Conservation (phyloP, 768 basidiomycete genomes). For the Solioccasus polychromus region DNA sequence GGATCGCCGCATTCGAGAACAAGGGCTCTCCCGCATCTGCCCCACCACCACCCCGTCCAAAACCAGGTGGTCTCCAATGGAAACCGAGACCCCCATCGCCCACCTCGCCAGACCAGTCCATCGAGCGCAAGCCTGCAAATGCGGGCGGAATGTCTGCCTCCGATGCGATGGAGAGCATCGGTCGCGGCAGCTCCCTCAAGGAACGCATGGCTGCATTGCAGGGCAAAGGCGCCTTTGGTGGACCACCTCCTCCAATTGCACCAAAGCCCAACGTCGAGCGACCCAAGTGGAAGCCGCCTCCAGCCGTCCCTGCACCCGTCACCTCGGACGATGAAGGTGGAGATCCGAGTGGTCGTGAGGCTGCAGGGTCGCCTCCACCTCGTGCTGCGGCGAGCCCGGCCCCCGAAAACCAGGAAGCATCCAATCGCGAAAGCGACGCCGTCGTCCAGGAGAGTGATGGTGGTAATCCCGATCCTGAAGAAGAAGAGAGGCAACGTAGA, state of each 20-base stretch:
- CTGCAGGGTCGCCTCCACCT: slow-evolving; percentile 37
- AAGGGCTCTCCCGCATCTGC: slow-evolving; percentile 36
- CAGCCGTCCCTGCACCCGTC: slow-evolving; percentile 41
- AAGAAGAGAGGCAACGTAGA: slow-evolving; percentile 72
- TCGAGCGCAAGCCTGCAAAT: slow-evolving; percentile 22
- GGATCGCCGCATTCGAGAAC: slow-evolving; percentile 86
- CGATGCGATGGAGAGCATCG: slow-evolving; percentile 87
- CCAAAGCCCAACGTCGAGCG: slow-evolving; percentile 54
- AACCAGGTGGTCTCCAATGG: slow-evolving; percentile 69
- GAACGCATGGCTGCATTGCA: slow-evolving; percentile 95
- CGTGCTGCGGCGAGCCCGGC: slow-evolving; percentile 16
- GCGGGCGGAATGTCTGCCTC: slow-evolving; percentile 67
- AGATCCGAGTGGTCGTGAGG: slow-evolving; percentile 21
- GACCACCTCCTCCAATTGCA: slow-evolving; percentile 45
- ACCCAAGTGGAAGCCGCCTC: slow-evolving; percentile 87
- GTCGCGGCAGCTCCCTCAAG: slow-evolving; percentile 75
- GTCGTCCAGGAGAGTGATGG: slow-evolving; percentile 20
- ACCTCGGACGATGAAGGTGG: slow-evolving; percentile 36
- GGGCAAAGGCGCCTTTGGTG: slow-evolving; percentile 76
- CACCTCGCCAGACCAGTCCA: slow-evolving; percentile 23
- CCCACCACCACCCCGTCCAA: slow-evolving; percentile 39
- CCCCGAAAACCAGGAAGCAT: slow-evolving; percentile 11
- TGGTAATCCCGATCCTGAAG: slow-evolving; percentile 47
- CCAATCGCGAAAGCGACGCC: slow-evolving; percentile 28
- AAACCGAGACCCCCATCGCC: slow-evolving; percentile 60